These are phyloP conservation scores for Stemphylium vesicarium DNA, from an alignment of 2,329 filamentous ascomycete genomes.

Conservation along the genomic window DNA sequence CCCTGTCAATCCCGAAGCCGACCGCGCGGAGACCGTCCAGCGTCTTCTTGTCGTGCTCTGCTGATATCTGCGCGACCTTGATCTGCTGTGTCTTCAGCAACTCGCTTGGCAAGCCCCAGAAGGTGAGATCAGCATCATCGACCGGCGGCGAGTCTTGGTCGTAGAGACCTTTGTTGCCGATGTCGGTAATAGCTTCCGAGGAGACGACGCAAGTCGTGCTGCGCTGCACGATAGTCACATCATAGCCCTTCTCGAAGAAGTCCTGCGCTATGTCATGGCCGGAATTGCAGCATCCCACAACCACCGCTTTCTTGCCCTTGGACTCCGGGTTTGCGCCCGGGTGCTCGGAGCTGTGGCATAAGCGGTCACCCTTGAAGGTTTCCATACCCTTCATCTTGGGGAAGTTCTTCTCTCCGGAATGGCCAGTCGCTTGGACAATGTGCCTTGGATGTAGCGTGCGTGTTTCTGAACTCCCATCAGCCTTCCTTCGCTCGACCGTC, in stretches of 20 bases:
- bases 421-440: constrained; percentile 41
- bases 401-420: constrained; percentile 43
- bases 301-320: constrained; percentile 52
- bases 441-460: constrained; percentile 38
- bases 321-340: constrained; percentile 40
- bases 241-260: constrained; percentile 52
- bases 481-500: constrained; percentile 32
- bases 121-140: constrained; percentile 37
- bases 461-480: constrained; percentile 28
- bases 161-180: constrained; percentile 39
- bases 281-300: constrained; percentile 58
- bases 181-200: constrained; percentile 32
- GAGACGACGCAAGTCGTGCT: constrained; percentile 50
- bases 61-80: constrained; percentile 34
- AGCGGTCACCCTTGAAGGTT: constrained; percentile 47
- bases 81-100: constrained; percentile 41
- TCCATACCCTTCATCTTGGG: constrained; percentile 40
- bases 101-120: constrained; percentile 45
- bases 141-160: constrained; percentile 36
- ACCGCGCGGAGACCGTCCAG: constrained; percentile 52
- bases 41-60: constrained; percentile 43
- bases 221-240: constrained; percentile 57
- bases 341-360: constrained; percentile 43
- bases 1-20: constrained; percentile 52
- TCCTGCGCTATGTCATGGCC: constrained; percentile 59